A percentile compares a stretch with the other conserved stretches of the same genome.
These are phyloP conservation scores for Sporothrix schenckii DNA, from an alignment of 2,329 filamentous ascomycete genomes.

Conservation along the genomic window DNA sequence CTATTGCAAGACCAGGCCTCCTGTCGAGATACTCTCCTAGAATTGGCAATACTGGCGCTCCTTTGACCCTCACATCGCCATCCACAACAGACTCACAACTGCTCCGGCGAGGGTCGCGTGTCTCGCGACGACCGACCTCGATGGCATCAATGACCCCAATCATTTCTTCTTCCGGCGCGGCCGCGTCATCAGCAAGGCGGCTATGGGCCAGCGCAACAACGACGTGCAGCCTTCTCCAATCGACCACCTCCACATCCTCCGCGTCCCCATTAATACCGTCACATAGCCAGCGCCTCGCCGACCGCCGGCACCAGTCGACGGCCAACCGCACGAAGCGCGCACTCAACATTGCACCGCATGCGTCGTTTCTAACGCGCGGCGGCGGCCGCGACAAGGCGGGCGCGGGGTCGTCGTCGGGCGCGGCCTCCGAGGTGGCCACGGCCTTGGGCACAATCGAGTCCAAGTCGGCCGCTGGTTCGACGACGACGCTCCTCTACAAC, in stretches of 20 bases:
- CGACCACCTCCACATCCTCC: background rate
- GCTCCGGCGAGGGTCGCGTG: conserved; percentile 33
- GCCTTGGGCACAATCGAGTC: conserved; percentile 42
- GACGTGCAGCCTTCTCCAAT: background rate
- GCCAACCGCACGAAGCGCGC: conserved; percentile 58
- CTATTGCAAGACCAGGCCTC: background rate
- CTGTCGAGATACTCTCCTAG: no score
- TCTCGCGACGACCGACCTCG: conserved; percentile 17
- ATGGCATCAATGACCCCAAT: no score
- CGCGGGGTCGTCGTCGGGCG: conserved; percentile 22
- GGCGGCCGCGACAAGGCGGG: conserved; percentile 8
- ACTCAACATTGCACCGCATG: conserved; percentile 63
- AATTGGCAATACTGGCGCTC: background rate
- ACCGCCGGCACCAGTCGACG: conserved; percentile 53
- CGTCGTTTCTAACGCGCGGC: conserved; percentile 54
- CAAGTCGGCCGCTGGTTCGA: conserved; percentile 25
- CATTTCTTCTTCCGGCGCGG: background rate
- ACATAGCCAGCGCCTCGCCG: conserved; percentile 4
- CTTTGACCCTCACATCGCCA: background rate
- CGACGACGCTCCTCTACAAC: conserved; percentile 54
- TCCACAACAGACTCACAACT: conserved; percentile 32
- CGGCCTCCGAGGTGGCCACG: background rate
- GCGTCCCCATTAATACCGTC: conserved; percentile 19
- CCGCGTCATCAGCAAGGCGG: background rate
- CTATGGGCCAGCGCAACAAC: background rate